Percentiles rank a stretch among this genome's conserved stretches.
phyloP scores from a whole-genome alignment of 2,329 filamentous ascomycete genomes.

The Pyricularia grisea region DNA sequence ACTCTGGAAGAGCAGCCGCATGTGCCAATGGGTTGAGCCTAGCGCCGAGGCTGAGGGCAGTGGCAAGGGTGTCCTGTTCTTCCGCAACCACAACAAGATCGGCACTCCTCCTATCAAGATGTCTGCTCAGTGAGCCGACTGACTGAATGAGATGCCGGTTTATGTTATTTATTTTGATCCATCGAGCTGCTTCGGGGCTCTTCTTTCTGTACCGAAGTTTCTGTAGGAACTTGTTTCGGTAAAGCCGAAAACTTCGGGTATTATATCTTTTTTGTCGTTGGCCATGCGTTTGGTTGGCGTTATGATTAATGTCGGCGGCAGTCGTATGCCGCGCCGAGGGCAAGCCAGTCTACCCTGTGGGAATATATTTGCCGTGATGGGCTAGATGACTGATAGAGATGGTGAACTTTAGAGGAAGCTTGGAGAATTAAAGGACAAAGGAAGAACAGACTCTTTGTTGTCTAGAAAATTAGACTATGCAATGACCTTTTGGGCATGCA shows the following conservation, averaged over 20 bases:
- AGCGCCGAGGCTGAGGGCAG: constrained; percentile 71
- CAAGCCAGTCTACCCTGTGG: neutral
- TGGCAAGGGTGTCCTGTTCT: constrained; percentile 82
- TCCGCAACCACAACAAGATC: constrained; percentile 85
- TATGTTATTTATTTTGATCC: neutral
- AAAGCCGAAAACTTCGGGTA: neutral
- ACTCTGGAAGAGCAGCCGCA: constrained; percentile 70
- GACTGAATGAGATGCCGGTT: neutral
- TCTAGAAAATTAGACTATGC: neutral
- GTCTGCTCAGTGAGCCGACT: neutral
- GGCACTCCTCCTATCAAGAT: constrained; percentile 42
- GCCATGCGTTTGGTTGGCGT: neutral
- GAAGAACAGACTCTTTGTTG: too few species aligned
- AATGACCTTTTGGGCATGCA: neutral
- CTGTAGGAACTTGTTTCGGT: neutral
- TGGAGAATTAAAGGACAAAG: neutral
- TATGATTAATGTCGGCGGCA: neutral
- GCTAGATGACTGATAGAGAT: neutral
- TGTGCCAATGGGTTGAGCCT: constrained; percentile 97
- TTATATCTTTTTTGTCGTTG: neutral
- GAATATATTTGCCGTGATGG: neutral
- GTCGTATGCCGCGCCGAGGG: neutral
- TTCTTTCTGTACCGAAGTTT: neutral
- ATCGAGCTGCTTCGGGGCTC: neutral
- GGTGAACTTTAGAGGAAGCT: neutral